Percentiles rank a stretch among this genome's conserved stretches.
These are phyloP conservation scores for Geotrichum candidum DNA, from an alignment of 1,139 yeast genomes.

Conservation along the genomic window DNA sequence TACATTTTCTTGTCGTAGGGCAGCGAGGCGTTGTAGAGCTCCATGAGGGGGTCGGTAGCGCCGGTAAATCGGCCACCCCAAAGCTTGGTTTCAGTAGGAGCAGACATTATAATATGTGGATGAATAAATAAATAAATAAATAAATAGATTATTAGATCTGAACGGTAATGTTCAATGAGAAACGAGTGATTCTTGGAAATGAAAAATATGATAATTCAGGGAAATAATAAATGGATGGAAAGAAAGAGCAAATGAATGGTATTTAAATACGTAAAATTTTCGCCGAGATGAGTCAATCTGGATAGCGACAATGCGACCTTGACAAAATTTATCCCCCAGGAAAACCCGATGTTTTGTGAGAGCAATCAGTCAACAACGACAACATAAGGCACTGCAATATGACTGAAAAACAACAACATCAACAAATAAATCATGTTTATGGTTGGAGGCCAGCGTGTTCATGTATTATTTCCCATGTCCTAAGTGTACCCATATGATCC, in stretches of 20 bases:
- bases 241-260: not conserved
- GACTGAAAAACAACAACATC: not conserved
- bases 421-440: not conserved
- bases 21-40: conserved; percentile 88
- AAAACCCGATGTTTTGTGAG: not conserved
- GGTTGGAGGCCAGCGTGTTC: not conserved
- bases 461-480: not conserved
- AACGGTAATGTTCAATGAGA: not conserved
- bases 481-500: not conserved
- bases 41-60: conserved; percentile 95
- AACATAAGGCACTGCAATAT: not conserved
- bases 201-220: not conserved
- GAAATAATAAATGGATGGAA: not conserved
- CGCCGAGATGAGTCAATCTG: conserved; percentile 9
- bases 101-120: conserved; percentile 13
- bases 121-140: not conserved
- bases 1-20: conserved; percentile 96
- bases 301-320: not conserved
- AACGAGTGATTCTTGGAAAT: not conserved
- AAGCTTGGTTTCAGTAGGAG: conserved; percentile 47
- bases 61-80: conserved; percentile 99
- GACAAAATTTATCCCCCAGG: not conserved
- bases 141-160: not conserved
- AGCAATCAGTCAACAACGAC: not conserved
- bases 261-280: not conserved